These are phyloP conservation scores for Ustilago cynodontis DNA, from an alignment of 1,284 basidiomycete species.

Conservation along the genomic window DNA sequence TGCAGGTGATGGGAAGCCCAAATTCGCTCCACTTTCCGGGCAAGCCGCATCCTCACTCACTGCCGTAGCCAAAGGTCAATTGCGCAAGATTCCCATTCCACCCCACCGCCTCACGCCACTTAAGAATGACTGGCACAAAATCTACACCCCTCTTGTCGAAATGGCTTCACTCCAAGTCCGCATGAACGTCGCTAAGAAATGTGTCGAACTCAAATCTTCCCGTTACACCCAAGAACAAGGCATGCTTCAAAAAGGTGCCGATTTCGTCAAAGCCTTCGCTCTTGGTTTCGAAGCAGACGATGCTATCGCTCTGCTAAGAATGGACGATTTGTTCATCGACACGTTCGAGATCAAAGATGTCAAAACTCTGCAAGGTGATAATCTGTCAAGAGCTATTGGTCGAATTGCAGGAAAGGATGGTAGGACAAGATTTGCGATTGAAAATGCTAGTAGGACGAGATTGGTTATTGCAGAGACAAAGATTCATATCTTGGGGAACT, in stretches of 20 bases:
- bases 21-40: conserved; percentile 35
- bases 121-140: conserved; percentile 96
- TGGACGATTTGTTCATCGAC: conserved; percentile 97
- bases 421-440: conserved; percentile 97
- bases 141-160: conserved; percentile 96
- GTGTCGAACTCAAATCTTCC: conserved; percentile 95
- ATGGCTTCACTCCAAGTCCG: conserved; percentile 92
- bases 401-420: conserved; percentile 98
- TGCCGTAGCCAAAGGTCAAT: conserved; percentile 54
- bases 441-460: conserved; percentile 93
- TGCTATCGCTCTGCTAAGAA: conserved; percentile 89
- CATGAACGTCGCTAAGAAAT: conserved; percentile 91
- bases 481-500: conserved; percentile 93
- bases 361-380: conserved; percentile 96
- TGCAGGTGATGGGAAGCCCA: conserved; percentile 16
- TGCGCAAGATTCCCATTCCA: conserved; percentile 81
- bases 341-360: conserved; percentile 98
- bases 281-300: conserved; percentile 90
- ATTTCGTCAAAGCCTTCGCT: conserved; percentile 95
- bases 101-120: conserved; percentile 97
- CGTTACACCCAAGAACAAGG: conserved; percentile 78
- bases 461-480: conserved; percentile 98
- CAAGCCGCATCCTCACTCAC: conserved; percentile 19
- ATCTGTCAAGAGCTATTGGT: conserved; percentile 93
- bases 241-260: conserved; percentile 91